Evolutionary conservation across 2,329 filamentous ascomycete genomes (phyloP).

Genomic region (Blastomyces silverae): DNA sequence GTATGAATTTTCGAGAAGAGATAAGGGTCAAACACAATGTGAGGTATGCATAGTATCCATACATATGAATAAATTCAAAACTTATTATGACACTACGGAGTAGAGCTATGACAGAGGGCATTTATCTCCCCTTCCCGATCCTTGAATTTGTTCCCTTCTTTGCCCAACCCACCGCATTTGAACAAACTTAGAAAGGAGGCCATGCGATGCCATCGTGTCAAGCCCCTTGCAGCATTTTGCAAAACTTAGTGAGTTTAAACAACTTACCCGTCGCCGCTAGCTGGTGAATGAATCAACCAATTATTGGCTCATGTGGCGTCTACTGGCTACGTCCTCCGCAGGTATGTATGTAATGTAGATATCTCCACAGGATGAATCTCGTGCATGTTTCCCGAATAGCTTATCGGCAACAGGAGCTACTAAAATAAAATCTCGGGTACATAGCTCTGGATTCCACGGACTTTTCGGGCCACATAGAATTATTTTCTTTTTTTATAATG

Average conservation of each 20-base stretch:
- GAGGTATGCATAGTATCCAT: background rate
- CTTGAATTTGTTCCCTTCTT: background rate
- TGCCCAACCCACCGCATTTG: background rate
- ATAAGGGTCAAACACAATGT: background rate
- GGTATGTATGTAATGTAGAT: too few species aligned
- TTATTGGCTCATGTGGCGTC: background rate
- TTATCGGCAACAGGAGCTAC: background rate
- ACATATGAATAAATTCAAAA: background rate
- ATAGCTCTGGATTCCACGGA: background rate
- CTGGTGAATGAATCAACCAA: background rate
- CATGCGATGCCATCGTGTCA: background rate
- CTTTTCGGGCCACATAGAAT: background rate
- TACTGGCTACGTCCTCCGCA: background rate
- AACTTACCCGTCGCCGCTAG: background rate
- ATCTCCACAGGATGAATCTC: background rate
- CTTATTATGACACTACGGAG: background rate
- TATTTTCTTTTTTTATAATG: background rate
- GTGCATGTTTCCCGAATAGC: background rate
- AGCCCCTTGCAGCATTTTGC: background rate
- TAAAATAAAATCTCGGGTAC: background rate
- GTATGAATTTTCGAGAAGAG: background rate
- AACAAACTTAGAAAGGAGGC: background rate
- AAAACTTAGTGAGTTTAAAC: background rate
- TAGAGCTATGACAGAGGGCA: background rate
- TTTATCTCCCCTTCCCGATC: background rate